phyloP scores from a whole-genome alignment of 345 rosid genomes.

The Brassica nigra region DNA sequence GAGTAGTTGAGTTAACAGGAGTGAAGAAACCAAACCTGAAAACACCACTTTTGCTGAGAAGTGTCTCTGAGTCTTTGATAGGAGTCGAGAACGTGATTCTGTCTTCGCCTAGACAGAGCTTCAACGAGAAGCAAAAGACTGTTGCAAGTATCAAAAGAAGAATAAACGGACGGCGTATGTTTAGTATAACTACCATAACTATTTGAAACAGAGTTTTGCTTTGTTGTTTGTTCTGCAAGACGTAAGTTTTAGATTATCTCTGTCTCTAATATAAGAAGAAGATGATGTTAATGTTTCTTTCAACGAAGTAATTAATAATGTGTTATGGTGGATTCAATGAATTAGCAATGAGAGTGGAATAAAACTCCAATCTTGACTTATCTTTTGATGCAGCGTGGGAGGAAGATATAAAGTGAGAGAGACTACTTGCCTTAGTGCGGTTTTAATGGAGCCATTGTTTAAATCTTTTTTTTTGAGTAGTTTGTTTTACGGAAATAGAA shows the following conservation, averaged over 20 bases:
- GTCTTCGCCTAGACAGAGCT: not conserved
- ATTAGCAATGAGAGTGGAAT: conserved; percentile 1
- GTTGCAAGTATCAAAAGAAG: not conserved
- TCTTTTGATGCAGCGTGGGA: not conserved
- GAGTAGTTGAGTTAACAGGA: not conserved
- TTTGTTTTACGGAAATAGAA: not conserved
- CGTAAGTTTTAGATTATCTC: not conserved
- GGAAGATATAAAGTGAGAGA: conserved; percentile 11
- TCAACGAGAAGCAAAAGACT: not conserved
- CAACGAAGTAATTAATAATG: not conserved
- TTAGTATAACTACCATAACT: not conserved
- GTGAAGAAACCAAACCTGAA: conserved; percentile 5
- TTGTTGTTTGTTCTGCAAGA: conserved; percentile 2
- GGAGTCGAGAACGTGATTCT: not conserved
- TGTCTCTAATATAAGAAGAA: not conserved
- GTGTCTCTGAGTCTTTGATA: not conserved
- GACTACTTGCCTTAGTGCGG: conserved; percentile 30
- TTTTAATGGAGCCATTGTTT: not conserved
- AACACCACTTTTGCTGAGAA: not conserved
- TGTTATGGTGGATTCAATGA: conserved; percentile 16
- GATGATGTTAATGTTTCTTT: not conserved
- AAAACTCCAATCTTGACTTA: conserved; percentile 30
- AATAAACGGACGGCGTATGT: conserved; percentile 6
- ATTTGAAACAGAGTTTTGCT: not conserved
- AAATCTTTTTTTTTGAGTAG: not conserved